Evolutionary conservation across 306 rosid genomes (phyloP), one percentile per base, ranked within the genome.

Genomic region (Rosa chinensis): DNA sequence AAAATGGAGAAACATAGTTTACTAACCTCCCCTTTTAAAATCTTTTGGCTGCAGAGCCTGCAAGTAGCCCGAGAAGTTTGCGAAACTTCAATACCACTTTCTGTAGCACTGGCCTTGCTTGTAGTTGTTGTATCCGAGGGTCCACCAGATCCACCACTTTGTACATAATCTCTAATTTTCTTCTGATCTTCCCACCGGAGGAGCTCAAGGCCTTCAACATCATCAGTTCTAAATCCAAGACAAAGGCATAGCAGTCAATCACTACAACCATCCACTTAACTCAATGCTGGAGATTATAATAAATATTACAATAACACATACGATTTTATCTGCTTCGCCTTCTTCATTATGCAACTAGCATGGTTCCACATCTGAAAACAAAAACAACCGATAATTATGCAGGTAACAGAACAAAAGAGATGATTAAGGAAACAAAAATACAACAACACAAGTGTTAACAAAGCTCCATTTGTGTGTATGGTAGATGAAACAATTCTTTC

Each of bases 111-210:
- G 80, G 5, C 77, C 61, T 76, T 63, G 61, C 79, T 20, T 18
- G 63, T 11, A 58, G 84, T 39, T 64, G 42, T 56, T 66, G 88
- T 82, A 20, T 75, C 77, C 0, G 77, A 5, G 56, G 61, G 47
- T 14, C 44, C 73, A 7, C 28, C 50, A 44, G 61, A 35, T 25
- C 42, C 86, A 10, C 80, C 83, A 37, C 80, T 80, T 86, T 93
- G 92, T 68, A 91, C 83, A 84, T 95, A 93, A 71, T 87, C 78
- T 78, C 97, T 89, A 75, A 95, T 85, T 82, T 84, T 91, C 89
- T 91, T 92, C 83, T 95, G 99, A 78, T 95, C 98, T 50, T 95
- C 97, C 99, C 99, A 95, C 21, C 99, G 92, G 40, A 95, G 89
- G 32, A 68, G 81, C 86, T 95, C 98, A 16, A 92, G 20, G 86